A percentile compares a stretch with the other conserved stretches of the same genome.
These are phyloP conservation scores for Closterium sp. DNA, from an alignment of 139 green algal genomes.

Conservation along the genomic window DNA sequence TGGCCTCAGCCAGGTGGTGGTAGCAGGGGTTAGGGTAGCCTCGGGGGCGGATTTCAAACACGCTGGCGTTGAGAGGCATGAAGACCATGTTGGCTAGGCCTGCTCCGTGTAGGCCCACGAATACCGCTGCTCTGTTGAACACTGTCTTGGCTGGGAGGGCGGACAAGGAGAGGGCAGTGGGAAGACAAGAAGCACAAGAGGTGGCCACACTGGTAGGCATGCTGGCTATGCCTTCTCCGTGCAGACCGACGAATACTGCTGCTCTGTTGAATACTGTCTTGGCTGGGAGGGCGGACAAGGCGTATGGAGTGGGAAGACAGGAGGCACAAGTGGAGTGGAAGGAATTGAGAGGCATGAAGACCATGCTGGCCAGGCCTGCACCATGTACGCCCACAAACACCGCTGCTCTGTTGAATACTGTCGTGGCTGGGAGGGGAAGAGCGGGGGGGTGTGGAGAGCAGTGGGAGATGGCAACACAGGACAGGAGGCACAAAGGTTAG, in stretches of 20 bases:
- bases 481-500: too few relatives aligned
- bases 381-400: background rate
- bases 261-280: background rate
- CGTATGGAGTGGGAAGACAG: background rate
- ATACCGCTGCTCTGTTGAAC: background rate
- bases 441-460: too few relatives aligned
- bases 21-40: conserved; percentile 5
- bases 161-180: too few relatives aligned
- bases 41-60: background rate
- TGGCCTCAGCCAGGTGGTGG: background rate
- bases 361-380: background rate
- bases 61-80: conserved; percentile 9
- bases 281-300: background rate
- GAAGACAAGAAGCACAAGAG: background rate
- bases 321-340: too few relatives aligned
- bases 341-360: background rate
- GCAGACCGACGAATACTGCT: background rate
- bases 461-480: too few relatives aligned
- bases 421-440: background rate
- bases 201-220: too few relatives aligned
- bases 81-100: conserved; percentile 15
- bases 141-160: background rate
- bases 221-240: background rate
- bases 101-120: background rate
- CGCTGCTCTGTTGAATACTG: background rate